A percentile compares a stretch with the other conserved stretches of the same genome.
phyloP scores from a whole-genome alignment of 2,329 filamentous ascomycete species.

The Hymenoscyphus occultus region DNA sequence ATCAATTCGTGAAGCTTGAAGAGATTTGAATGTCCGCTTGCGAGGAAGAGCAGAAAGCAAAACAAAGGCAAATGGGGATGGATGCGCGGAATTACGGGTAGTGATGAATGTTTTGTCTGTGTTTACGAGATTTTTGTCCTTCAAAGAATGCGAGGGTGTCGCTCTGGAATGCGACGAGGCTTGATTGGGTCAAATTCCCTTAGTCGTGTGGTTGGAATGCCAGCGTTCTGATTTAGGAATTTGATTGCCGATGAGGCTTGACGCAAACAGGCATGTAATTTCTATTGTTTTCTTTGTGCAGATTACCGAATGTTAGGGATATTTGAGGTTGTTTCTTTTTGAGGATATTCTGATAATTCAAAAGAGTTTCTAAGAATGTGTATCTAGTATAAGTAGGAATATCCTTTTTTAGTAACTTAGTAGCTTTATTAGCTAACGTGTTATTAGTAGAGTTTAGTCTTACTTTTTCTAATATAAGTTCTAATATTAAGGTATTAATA shows the following conservation, averaged over 20 bases:
- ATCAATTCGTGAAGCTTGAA: not conserved
- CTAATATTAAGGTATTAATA: too few relatives aligned
- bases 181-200: conserved; percentile 6
- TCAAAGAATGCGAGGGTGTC: not conserved
- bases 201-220: not conserved
- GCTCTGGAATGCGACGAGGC: conserved; percentile 5
- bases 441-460: too few relatives aligned
- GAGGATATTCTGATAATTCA: too few relatives aligned
- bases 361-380: too few relatives aligned
- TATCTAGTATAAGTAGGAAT: too few relatives aligned
- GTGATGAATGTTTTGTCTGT: not conserved
- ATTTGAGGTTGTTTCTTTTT: not conserved
- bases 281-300: conserved; percentile 1
- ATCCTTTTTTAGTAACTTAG: too few relatives aligned
- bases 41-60: not conserved
- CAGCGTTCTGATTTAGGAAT: not conserved
- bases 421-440: too few relatives aligned
- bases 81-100: not conserved
- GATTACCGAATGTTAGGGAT: not conserved
- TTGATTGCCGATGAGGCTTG: not conserved
- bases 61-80: not conserved
- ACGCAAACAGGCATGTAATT: not conserved
- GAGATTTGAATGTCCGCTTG: too few relatives aligned
- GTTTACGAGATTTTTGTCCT: not conserved
- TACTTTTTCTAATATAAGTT: too few relatives aligned